These are phyloP conservation scores for Amanita subjunquillea DNA, from an alignment of 768 basidiomycete genomes.

Conservation along the genomic window DNA sequence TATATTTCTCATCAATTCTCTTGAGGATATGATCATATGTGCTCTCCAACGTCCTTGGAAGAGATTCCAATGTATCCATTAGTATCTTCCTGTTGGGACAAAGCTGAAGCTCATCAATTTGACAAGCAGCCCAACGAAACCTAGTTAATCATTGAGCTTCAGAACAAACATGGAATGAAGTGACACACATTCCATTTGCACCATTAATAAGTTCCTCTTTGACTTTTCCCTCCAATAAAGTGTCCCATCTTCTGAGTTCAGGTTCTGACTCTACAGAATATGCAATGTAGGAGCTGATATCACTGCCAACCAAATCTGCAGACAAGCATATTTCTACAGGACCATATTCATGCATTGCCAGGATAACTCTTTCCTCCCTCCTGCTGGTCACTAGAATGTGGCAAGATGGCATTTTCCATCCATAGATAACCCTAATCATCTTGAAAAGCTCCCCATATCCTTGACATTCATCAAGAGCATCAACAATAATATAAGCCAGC, in stretches of 20 bases:
- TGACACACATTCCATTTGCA: not conserved
- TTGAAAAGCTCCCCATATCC: not conserved
- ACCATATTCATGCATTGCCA: not conserved
- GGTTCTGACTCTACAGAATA: not conserved
- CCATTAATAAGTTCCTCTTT: not conserved
- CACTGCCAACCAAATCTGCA: not conserved
- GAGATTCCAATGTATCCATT: not conserved
- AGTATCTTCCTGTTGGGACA: not conserved
- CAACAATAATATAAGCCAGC: not conserved
- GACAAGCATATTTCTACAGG: not conserved
- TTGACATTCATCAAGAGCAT: not conserved
- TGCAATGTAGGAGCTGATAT: not conserved
- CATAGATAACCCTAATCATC: not conserved
- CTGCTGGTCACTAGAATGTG: not conserved
- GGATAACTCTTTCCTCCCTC: not conserved
- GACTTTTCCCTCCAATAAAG: not conserved
- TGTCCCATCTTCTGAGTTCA: not conserved
- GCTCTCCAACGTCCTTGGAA: not conserved
- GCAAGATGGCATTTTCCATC: not conserved
- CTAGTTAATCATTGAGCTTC: not conserved
- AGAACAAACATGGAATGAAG: not conserved
- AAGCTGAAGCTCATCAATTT: not conserved
- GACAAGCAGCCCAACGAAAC: not conserved
- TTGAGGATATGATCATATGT: not conserved
- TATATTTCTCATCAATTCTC: no score